phyloP scores from a whole-genome alignment of 495 filamentous ascomycete species.

The Cercophora sp. region DNA sequence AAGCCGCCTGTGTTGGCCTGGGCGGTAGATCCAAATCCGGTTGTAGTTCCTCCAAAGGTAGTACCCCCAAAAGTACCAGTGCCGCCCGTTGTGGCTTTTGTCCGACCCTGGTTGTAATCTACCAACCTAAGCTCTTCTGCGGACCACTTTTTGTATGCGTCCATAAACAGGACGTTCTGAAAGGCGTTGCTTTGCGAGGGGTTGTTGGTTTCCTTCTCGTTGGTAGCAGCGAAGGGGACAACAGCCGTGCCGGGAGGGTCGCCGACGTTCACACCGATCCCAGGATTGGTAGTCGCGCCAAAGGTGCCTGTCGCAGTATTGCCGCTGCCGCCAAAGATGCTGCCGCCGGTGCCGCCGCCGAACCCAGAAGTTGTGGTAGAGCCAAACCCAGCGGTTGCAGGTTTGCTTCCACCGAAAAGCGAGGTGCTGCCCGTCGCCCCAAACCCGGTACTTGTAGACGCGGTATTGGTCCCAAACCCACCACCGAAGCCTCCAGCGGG shows the following conservation, averaged over 20 bases:
- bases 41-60: constrained; percentile 47
- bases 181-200: constrained; percentile 61
- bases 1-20: constrained; percentile 32
- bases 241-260: constrained; percentile 68
- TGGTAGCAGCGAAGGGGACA: constrained; percentile 62
- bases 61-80: constrained; percentile 77
- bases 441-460: constrained; percentile 46
- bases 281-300: constrained; percentile 42
- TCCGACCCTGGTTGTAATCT: constrained; percentile 85
- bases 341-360: constrained; percentile 22
- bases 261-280: constrained; percentile 38
- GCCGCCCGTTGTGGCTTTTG: constrained; percentile 73
- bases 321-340: constrained; percentile 45
- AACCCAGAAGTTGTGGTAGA: constrained; percentile 37
- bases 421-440: constrained; percentile 35
- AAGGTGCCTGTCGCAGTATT: constrained; percentile 45
- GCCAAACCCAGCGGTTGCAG: constrained; percentile 31
- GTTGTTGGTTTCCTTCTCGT: constrained; percentile 73
- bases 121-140: constrained; percentile 84
- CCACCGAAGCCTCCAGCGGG: constrained; percentile 40
- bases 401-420: constrained; percentile 47
- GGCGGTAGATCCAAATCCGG: constrained; percentile 46
- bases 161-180: constrained; percentile 84
- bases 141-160: constrained; percentile 81
- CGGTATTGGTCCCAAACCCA: too few relatives aligned